Base-by-base conservation (phyloP, 106 monocot genomes). In the Agapanthus africanus region DNA sequence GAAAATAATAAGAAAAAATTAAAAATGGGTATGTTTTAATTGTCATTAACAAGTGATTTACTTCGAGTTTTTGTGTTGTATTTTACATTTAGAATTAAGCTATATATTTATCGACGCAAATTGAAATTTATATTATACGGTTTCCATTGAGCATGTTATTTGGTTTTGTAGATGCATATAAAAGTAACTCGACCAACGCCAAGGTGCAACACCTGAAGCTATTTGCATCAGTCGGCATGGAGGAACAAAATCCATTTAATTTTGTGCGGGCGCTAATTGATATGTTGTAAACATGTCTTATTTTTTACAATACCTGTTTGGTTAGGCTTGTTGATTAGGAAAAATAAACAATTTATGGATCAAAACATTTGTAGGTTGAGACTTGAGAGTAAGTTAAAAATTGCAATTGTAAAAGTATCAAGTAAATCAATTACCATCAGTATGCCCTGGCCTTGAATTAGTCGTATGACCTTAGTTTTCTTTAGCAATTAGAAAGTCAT, bases 241-340 rank as follows among this genome's bases (percentile, higher is more conserved):
- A 65, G 21, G 80, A 80, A 18, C 75, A 82, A 40, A 87, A 91
- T 41, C 85, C 88, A 39, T 77, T 88, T 65, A 70, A 95, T 75
- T 91, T 95, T 36, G 28, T 95, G 2, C 81, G 83, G 33, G 73
- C 82, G 15, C 54, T 91, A 42, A 81, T 59, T 37, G 95, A 91
- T 94, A 81, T 40, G 38, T 63, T 36, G 9, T 59, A 27, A 59
- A 2, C 22, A 8, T 7, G 8, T 13, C 22, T 2, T 13, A 59
- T 21, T n/a, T 10, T 59, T 10, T 10, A 22, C 9, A 28, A 21
- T 59, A 21, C 6, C 9, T 28, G 56, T 23, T 56, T 8, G 25
- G 21, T 61, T 61, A 33, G 33, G 5, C 22, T 33, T 33, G 35
- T 35, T 15, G 16, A 36, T 36, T 2, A 34, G 16, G 16, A 26